Percentiles rank a stretch among this genome's conserved stretches.
Evolutionary conservation across 75 land plant genomes (phyloP).

Genomic region (Cunninghamia lanceolata): DNA sequence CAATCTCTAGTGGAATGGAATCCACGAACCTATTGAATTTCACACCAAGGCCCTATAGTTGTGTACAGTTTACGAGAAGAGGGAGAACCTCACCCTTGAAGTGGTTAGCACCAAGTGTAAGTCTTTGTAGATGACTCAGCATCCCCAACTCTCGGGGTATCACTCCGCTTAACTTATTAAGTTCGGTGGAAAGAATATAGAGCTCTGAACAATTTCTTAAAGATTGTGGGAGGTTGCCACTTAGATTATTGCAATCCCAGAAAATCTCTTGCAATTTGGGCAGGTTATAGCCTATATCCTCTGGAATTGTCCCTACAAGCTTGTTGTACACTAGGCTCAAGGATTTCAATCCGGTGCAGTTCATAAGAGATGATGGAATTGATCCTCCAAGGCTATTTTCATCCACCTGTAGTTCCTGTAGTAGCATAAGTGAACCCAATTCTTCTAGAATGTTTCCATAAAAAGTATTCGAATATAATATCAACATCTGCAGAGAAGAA

Average conservation of each 20-base stretch:
- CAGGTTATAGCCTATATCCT: neutral
- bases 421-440: too few species aligned
- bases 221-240: slow-evolving; percentile 24
- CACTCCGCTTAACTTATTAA: slow-evolving; percentile 4
- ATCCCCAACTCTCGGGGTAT: slow-evolving; percentile 4
- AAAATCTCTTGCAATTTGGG: slow-evolving; percentile 8
- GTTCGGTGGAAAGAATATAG: neutral
- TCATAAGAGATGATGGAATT: neutral
- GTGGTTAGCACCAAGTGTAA: neutral
- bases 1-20: too few species aligned
- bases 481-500: too few species aligned
- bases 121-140: neutral
- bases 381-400: neutral
- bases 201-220: slow-evolving; percentile 23
- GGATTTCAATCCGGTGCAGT: neutral
- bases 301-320: neutral
- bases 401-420: too few species aligned
- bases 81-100: neutral
- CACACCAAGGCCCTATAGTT: too few species aligned
- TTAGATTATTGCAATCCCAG: slow-evolving; percentile 19
- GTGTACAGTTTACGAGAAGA: neutral
- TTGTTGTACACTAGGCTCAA: neutral
- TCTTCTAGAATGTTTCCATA: too few species aligned
- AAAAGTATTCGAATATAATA: too few species aligned
- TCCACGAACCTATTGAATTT: too few species aligned